Percentiles rank a stretch among this genome's conserved stretches.
These are phyloP conservation scores for Arthroderma sp. DNA, from an alignment of 2,329 filamentous ascomycete species.

Conservation along the genomic window DNA sequence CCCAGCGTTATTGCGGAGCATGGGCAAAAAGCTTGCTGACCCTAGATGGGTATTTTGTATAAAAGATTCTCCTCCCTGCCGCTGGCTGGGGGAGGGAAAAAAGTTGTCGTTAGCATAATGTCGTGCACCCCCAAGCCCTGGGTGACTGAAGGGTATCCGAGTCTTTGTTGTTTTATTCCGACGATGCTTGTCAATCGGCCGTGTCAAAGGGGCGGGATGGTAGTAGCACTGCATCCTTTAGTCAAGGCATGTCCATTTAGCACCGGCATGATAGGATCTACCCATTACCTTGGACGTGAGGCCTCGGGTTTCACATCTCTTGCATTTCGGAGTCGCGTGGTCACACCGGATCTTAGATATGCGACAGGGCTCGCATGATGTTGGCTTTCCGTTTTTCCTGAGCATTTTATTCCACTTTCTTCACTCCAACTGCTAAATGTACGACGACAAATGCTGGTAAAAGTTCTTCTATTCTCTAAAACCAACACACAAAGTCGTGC, in stretches of 20 bases:
- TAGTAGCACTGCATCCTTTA: conserved; percentile 16
- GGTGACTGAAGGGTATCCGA: conserved; percentile 9
- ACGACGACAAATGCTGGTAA: too few relatives aligned
- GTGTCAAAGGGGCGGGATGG: conserved; percentile 21
- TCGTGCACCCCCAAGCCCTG: conserved; percentile 6
- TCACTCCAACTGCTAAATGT: too few relatives aligned
- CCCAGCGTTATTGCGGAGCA: conserved; percentile 15
- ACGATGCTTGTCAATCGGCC: conserved; percentile 6
- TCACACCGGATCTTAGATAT: conserved; percentile 22
- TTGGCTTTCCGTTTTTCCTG: conserved; percentile 27
- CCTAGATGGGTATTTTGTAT: conserved; percentile 20
- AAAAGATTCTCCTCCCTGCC: conserved; percentile 3
- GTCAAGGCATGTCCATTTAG: not conserved
- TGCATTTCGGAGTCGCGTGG: conserved; percentile 17
- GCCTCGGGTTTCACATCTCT: conserved; percentile 17
- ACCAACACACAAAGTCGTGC: too few relatives aligned
- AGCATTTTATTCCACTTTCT: conserved; percentile 2
- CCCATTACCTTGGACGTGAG: conserved; percentile 7
- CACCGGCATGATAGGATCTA: not conserved
- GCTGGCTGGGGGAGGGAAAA: not conserved
- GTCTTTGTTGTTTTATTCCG: conserved; percentile 4
- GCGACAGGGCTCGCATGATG: conserved; percentile 22
- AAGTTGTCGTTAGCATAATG: not conserved
- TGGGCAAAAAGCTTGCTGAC: conserved; percentile 21
- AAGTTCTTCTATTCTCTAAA: too few relatives aligned